These are phyloP conservation scores for Stemphylium beticola DNA, from an alignment of 2,329 filamentous ascomycete species.

Conservation along the genomic window DNA sequence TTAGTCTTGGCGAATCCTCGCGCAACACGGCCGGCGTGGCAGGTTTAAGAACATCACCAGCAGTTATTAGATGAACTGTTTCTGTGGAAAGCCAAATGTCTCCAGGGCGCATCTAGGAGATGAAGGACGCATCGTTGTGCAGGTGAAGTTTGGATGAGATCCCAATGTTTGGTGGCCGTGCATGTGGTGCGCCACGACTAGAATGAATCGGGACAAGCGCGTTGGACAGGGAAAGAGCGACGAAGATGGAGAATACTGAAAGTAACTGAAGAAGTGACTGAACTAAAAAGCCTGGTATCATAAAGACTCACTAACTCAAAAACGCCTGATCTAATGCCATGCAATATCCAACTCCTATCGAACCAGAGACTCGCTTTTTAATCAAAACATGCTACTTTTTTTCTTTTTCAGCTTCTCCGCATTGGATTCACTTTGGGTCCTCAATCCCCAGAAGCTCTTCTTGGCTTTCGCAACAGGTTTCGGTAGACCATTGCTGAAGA, in stretches of 20 bases:
- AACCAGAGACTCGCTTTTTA: constrained; percentile 1
- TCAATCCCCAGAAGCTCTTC: constrained; percentile 49
- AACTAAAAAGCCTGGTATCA: not conserved
- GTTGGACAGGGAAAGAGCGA: too few relatives aligned
- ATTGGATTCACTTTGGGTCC: constrained; percentile 40
- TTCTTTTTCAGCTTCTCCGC: constrained; percentile 51
- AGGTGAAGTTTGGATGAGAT: not conserved
- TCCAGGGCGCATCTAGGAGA: not conserved
- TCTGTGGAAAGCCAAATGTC: too few relatives aligned
- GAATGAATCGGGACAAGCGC: not conserved
- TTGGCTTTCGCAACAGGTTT: constrained; percentile 40
- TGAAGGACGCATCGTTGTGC: not conserved
- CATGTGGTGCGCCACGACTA: not conserved
- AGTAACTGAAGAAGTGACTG: too few relatives aligned
- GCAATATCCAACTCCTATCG: not conserved
- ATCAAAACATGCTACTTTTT: constrained; percentile 53
- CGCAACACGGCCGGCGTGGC: not conserved
- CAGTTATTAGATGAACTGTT: not conserved
- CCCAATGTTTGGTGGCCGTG: not conserved
- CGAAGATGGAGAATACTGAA: too few relatives aligned
- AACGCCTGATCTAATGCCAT: constrained; percentile 8
- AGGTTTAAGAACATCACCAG: not conserved
- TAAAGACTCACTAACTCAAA: not conserved
- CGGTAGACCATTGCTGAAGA: constrained; percentile 42
- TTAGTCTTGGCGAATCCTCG: constrained; percentile 21